A percentile compares a stretch with the other conserved stretches of the same genome.
phyloP scores from a whole-genome alignment of 2,329 filamentous ascomycete genomes.

The Zymoseptoria crescenta region DNA sequence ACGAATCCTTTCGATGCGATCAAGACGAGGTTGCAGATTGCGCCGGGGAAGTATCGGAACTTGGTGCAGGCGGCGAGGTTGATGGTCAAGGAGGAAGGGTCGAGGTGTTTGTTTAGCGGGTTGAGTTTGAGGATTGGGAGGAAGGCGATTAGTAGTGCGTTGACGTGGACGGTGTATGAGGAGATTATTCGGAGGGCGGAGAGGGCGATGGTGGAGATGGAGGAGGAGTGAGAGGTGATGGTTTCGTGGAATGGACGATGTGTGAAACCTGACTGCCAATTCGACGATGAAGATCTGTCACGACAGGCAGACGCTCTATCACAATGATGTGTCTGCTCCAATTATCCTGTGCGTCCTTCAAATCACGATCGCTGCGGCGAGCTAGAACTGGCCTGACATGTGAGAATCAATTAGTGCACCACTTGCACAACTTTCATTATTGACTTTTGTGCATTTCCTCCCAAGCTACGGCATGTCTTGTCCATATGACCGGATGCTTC shows the following conservation, averaged over 20 bases:
- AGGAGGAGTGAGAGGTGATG: neutral
- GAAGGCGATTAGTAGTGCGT: constrained; percentile 86
- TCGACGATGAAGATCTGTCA: neutral
- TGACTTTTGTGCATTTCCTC: neutral
- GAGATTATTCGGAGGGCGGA: constrained; percentile 74
- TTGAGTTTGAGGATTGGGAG: constrained; percentile 77
- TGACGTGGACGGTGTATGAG: constrained; percentile 97
- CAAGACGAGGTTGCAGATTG: constrained; percentile 89
- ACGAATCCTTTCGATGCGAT: constrained; percentile 97
- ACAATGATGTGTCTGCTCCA: too few species aligned
- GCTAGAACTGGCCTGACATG: neutral
- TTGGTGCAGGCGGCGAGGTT: constrained; percentile 66
- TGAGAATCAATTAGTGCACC: neutral
- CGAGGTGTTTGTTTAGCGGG: constrained; percentile 75
- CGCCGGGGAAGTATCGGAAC: constrained; percentile 74
- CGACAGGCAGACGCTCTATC: too few species aligned
- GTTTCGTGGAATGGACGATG: neutral
- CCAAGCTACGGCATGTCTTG: neutral
- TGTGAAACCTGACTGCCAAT: neutral
- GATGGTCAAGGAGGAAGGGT: constrained; percentile 76
- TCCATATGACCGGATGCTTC: neutral
- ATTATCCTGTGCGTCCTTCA: neutral
- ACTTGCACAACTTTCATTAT: neutral
- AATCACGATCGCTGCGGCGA: neutral
- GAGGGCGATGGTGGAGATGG: constrained; percentile 13